phyloP scores from a whole-genome alignment of 352 stramenopile species.

The Pythium diclinum region DNA sequence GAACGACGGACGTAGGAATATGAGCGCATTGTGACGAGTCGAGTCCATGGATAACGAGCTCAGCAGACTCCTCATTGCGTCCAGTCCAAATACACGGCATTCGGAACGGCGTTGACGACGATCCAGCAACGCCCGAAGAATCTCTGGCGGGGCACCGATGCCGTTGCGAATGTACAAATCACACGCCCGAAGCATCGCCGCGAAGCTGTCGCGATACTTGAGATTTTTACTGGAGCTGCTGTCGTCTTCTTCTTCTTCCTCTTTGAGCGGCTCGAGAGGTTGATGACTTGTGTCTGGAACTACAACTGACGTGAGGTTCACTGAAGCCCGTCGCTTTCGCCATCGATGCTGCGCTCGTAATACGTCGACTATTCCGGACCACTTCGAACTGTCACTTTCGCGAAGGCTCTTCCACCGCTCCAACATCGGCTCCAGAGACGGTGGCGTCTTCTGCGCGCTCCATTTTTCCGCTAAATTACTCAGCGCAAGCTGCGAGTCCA shows the following conservation, averaged over 20 bases:
- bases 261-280: constrained; percentile 23
- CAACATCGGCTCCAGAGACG: constrained; percentile 82
- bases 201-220: constrained; percentile 63
- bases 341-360: constrained; percentile 74
- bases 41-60: constrained; percentile 73
- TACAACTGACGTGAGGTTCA: constrained; percentile 18
- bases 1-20: constrained; percentile 83
- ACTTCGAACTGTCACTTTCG: constrained; percentile 79
- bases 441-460: constrained; percentile 77
- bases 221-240: constrained; percentile 26
- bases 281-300: constrained; percentile 2
- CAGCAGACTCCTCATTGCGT: constrained; percentile 79
- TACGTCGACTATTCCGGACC: constrained; percentile 82
- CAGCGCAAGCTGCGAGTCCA: constrained; percentile 69
- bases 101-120: constrained; percentile 67
- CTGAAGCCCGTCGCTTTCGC: constrained; percentile 49
- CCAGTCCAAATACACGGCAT: constrained; percentile 71
- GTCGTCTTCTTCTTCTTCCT: constrained; percentile 26
- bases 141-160: constrained; percentile 73
- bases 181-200: constrained; percentile 80
- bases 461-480: constrained; percentile 86
- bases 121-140: constrained; percentile 68
- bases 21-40: constrained; percentile 65
- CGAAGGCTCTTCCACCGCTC: constrained; percentile 79
- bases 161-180: constrained; percentile 86